These are phyloP conservation scores for Hirsutella thompsonii DNA, from an alignment of 2,329 filamentous ascomycete species.

Conservation along the genomic window DNA sequence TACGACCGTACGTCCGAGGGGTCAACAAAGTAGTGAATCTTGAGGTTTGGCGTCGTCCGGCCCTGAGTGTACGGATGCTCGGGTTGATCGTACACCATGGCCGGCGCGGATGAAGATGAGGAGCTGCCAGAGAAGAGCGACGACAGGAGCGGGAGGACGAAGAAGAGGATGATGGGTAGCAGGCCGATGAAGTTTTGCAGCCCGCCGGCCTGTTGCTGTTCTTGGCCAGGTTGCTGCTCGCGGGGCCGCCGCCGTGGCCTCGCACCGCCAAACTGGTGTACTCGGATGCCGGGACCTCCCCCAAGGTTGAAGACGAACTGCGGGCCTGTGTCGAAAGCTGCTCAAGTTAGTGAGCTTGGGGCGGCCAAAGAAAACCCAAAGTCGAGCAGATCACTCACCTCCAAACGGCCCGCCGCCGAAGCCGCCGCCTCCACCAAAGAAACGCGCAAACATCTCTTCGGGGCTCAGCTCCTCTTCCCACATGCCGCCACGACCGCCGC, in stretches of 20 bases:
- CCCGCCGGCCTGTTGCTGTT: constrained; percentile 31
- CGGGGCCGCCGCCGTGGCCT: constrained; percentile 65
- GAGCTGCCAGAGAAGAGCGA: constrained; percentile 57
- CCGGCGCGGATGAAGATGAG: constrained; percentile 39
- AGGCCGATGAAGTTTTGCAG: constrained; percentile 57
- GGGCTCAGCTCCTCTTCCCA: constrained; percentile 91
- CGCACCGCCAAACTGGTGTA: constrained; percentile 87
- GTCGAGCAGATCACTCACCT: constrained; percentile 16
- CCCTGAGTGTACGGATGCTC: constrained; percentile 59
- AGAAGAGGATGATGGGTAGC: constrained; percentile 78
- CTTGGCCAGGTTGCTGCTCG: constrained; percentile 40
- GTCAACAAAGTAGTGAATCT: constrained; percentile 76
- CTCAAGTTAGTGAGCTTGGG: constrained; percentile 9
- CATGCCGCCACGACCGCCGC: constrained; percentile 45
- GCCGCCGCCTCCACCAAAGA: constrained; percentile 78
- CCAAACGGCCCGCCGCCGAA: constrained; percentile 47
- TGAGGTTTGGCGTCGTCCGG: constrained; percentile 56
- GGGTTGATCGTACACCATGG: constrained; percentile 63
- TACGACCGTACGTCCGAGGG: constrained; percentile 63
- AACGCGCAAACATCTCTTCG: constrained; percentile 92
- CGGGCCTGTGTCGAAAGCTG: constrained; percentile 62
- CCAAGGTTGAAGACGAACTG: constrained; percentile 94
- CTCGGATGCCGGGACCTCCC: constrained; percentile 78
- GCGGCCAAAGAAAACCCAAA: neutral
- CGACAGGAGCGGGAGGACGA: constrained; percentile 72